Base-by-base conservation (phyloP, 176 grass and related monocot species). In the Miscanthus lutarioriparius region DNA sequence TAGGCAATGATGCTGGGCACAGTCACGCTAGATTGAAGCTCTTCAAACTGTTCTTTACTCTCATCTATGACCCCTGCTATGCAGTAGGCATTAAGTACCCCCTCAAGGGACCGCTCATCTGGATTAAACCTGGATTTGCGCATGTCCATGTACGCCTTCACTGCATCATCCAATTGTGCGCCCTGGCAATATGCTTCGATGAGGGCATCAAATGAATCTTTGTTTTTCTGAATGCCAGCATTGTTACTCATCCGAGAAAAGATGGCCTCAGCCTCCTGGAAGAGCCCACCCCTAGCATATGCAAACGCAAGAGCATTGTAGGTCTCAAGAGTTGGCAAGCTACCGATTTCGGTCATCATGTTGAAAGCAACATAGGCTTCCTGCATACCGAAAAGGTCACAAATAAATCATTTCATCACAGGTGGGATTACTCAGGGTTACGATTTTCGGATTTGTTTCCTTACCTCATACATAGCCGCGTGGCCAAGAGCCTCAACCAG, bases 351-450 rank as follows among this genome's bases (percentile, higher is more conserved):
- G 82, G 94, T 92, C 96, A 93, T 95, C 76, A 90, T 93, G 80
- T 98, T 98, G 87, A 95, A 98, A 86, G 96, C 91, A 39, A 98
- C 96, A 61, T 95, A 93, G 23, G 96, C 93, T 88, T 98, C 96
- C 96, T 98, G 77, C 35, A 85, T 41, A 83, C 5, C 23, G 22
- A 88, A 72, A 51, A 81, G 33, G 74, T 22, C n/a, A 38, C 6
- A 22, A 53, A 78, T 64, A 8, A 83, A 76, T 25, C 23, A 70
- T 47, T 78, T n/a, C 36, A 74, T 90, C 67, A 59, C 66, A 83
- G 59, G 67, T 49, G 22, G 28, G 58, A 56, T 22, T 72, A 78
- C 11, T 86, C 15, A 70, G 17, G 67, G 14, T 45, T 62, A 80
- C 47, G 20, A 7, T 17, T 14, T 25, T 32, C 47, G 37, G 51